A percentile compares a stretch with the other conserved stretches of the same genome.
Evolutionary conservation across 805 yeast species (phyloP).

Genomic region (Zygotorulaspora sp.): DNA sequence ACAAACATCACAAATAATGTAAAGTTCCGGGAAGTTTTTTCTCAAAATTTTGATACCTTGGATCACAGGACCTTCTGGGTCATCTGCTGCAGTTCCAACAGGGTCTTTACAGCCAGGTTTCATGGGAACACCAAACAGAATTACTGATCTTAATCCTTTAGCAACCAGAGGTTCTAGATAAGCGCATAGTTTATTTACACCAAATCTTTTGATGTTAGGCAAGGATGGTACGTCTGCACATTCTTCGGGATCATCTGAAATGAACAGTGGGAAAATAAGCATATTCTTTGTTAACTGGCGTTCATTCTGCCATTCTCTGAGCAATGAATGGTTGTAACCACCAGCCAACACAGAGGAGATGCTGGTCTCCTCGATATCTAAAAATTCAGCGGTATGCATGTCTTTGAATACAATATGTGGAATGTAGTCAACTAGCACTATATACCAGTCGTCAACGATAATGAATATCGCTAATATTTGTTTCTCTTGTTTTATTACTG

Average conservation of each 20-base stretch:
- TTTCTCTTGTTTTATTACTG: too few species aligned
- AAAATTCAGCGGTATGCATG: slow-evolving; percentile 71
- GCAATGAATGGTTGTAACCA: slow-evolving; percentile 86
- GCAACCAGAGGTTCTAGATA: slow-evolving; percentile 64
- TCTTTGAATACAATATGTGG: background rate
- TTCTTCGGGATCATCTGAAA: slow-evolving; percentile 77
- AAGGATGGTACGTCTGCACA: slow-evolving; percentile 68
- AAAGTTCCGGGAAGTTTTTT: slow-evolving; percentile 70
- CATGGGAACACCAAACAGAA: slow-evolving; percentile 87
- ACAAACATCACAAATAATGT: slow-evolving; percentile 91
- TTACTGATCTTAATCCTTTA: slow-evolving; percentile 82
- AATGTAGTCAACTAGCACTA: background rate
- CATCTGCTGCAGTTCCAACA: slow-evolving; percentile 87
- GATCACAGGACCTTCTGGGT: slow-evolving; percentile 94
- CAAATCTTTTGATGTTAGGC: slow-evolving; percentile 86
- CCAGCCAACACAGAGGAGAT: slow-evolving; percentile 83
- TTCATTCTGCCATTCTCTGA: slow-evolving; percentile 88
- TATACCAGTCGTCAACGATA: background rate
- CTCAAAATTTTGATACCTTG: slow-evolving; percentile 63
- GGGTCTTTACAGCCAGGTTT: slow-evolving; percentile 72
- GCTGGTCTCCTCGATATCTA: slow-evolving; percentile 52
- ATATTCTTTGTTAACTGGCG: slow-evolving; percentile 77
- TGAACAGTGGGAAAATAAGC: slow-evolving; percentile 90
- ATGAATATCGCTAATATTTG: background rate
- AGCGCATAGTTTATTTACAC: slow-evolving; percentile 70